Evolutionary conservation across 140 eudicot genomes (phyloP), one percentile per base, ranked within the genome.

Genomic region (Oenanthe javanica): DNA sequence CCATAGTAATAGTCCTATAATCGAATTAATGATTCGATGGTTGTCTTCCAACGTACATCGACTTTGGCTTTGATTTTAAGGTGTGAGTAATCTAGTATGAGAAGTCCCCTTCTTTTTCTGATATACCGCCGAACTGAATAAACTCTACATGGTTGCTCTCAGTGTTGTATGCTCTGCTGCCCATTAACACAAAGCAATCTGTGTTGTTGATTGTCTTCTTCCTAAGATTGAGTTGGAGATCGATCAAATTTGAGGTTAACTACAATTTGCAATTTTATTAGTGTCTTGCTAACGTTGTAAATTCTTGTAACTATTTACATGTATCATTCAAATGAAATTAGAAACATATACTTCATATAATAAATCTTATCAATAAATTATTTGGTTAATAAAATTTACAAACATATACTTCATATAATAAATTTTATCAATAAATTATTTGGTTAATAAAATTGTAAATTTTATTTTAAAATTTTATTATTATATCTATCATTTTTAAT

Each of bases 81-180:
- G 76, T 93, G 83, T 1, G 97, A 92, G 87, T 94, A 97, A 76
- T 90, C 98, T 75, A 94, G 87, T 25, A 94, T 83, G 13, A 94
- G 80, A 4, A 92, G 90, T 31, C 98, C 98, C 10, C 97, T 89
- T 84, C 98, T 83, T 86, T 94, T 97, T 89, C 98, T 94, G 79
- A 94, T 92, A 81, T 94, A 94, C 1, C 98, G 97, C 97, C 96
- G 92, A 6, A 92, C 84, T 92, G 97, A 47, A 94, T 92, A 59
- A 94, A 86, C 81, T 94, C 98, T 48, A 84, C 86, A 61, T 89
- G 86, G 3, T 97, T 72, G 86, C 93, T 83, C 89, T 96, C 1
- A 94, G 36, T 31, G 36, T 31, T 31, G 94, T 10, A 86, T 85
- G 93, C 86, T 86, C 86, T 14, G 96, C 83, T 51, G 5, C 90